phyloP scores from a whole-genome alignment of 176 grass and related monocot genomes.

The Cymbopogon citratus region DNA sequence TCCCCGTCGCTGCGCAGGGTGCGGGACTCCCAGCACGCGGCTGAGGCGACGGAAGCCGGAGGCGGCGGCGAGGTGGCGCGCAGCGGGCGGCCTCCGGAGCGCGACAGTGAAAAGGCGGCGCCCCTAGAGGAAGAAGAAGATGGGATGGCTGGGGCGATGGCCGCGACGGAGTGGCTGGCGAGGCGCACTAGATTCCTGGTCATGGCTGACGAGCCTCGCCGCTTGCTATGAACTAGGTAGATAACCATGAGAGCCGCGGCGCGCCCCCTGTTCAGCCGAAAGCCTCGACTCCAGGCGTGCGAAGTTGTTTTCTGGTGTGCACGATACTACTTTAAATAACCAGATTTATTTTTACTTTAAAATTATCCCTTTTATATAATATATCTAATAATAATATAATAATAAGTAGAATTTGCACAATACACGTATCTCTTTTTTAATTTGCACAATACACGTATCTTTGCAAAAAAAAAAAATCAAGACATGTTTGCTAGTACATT shows the following conservation, averaged over 20 bases:
- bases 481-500: no score
- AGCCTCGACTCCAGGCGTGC: no score
- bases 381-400: no score
- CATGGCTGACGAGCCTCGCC: slow-evolving; percentile 29
- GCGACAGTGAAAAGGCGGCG: background rate
- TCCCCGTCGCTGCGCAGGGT: slow-evolving; percentile 1
- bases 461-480: no score
- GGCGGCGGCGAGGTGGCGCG: slow-evolving; percentile 29
- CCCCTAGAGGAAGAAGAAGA: background rate
- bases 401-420: no score
- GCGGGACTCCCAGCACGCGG: slow-evolving; percentile 20
- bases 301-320: no score
- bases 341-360: no score
- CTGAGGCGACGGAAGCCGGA: background rate
- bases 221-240: slow-evolving; percentile 10
- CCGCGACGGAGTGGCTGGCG: slow-evolving; percentile 3
- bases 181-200: slow-evolving; percentile 40
- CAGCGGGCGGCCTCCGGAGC: background rate
- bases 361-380: no score
- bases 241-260: slow-evolving; percentile 24
- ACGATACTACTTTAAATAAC: no score
- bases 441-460: no score
- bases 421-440: no score
- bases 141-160: background rate
- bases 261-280: no score